phyloP scores from a whole-genome alignment of 2,329 filamentous ascomycete species.

The Pyrenophora graminea region DNA sequence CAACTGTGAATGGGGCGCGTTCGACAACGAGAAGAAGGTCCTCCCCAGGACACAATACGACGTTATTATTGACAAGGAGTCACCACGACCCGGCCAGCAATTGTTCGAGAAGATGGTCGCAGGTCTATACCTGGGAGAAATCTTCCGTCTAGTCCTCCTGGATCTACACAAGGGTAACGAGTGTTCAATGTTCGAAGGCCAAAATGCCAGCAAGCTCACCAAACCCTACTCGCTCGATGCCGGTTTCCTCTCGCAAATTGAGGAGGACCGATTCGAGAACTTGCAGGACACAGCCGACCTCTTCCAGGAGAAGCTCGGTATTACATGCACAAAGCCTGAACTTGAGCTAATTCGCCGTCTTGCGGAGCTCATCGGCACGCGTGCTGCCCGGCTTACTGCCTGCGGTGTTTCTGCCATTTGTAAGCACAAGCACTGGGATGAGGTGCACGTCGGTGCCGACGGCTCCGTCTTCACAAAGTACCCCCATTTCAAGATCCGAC shows the following conservation, averaged over 20 bases:
- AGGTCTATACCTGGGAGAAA: slow-evolving; percentile 89
- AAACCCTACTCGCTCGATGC: slow-evolving; percentile 90
- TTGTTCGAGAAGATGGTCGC: slow-evolving; percentile 98
- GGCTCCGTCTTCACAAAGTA: slow-evolving; percentile 99
- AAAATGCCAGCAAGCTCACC: slow-evolving; percentile 78
- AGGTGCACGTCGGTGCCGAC: slow-evolving; percentile 93
- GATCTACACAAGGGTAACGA: slow-evolving; percentile 72
- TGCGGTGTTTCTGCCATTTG: slow-evolving; percentile 96
- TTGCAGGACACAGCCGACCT: slow-evolving; percentile 84
- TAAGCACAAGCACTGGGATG: slow-evolving; percentile 89
- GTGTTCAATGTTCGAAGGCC: slow-evolving; percentile 76
- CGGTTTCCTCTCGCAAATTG: slow-evolving; percentile 89
- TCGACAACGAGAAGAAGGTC: slow-evolving; percentile 91
- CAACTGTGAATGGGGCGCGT: slow-evolving; percentile 98
- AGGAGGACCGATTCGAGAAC: slow-evolving; percentile 96
- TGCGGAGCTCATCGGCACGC: slow-evolving; percentile 91
- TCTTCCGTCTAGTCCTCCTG: slow-evolving; percentile 85
- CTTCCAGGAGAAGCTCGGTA: slow-evolving; percentile 74
- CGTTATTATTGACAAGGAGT: slow-evolving; percentile 84
- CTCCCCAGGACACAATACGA: slow-evolving; percentile 88
- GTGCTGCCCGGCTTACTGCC: slow-evolving; percentile 87
- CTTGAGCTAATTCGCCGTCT: slow-evolving; percentile 87
- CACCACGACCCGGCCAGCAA: slow-evolving; percentile 90
- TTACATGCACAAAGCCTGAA: slow-evolving; percentile 74
- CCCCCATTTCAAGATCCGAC: slow-evolving; percentile 93